Percentiles rank a stretch among this genome's conserved stretches.
Evolutionary conservation across 2,329 filamentous ascomycete genomes (phyloP).

Genomic region (Laburnicola sp.): DNA sequence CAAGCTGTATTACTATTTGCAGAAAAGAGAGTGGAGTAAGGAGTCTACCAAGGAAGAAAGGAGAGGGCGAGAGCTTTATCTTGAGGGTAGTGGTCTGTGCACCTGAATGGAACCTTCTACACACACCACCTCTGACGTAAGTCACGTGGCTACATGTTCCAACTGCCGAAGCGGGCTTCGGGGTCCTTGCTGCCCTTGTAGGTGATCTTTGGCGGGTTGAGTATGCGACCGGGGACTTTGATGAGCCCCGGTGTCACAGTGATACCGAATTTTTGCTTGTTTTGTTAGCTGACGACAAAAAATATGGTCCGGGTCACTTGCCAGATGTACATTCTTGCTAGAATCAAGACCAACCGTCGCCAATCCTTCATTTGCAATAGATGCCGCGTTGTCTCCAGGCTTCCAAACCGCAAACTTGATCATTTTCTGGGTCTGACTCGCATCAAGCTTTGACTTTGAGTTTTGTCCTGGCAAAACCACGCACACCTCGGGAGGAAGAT

Average conservation of each 20-base stretch:
- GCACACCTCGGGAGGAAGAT: constrained; percentile 31
- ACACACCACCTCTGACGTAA: no score
- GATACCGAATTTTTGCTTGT: constrained; percentile 60
- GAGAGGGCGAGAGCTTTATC: no score
- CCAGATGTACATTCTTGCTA: constrained; percentile 19
- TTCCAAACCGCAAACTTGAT: constrained; percentile 31
- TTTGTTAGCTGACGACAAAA: not conserved
- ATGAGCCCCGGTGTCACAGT: constrained; percentile 63
- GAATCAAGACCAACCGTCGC: constrained; percentile 21
- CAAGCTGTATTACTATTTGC: no score
- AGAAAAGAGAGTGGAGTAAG: no score
- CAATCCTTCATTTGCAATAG: constrained; percentile 16
- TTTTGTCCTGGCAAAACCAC: constrained; percentile 28
- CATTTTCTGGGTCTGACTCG: constrained; percentile 30
- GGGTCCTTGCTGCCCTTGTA: constrained; percentile 53
- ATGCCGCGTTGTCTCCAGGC: constrained; percentile 28
- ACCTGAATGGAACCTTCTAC: no score
- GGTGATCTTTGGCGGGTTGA: constrained; percentile 60
- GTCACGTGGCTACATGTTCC: constrained; percentile 47
- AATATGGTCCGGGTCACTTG: constrained; percentile 5
- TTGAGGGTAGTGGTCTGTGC: no score
- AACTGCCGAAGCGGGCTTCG: constrained; percentile 56
- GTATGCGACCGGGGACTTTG: constrained; percentile 69
- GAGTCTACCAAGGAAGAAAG: no score
- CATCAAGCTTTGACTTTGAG: constrained; percentile 25